Evolutionary conservation across 1,139 yeast species (phyloP).

Genomic region (Scheffersomyces insectosa): DNA sequence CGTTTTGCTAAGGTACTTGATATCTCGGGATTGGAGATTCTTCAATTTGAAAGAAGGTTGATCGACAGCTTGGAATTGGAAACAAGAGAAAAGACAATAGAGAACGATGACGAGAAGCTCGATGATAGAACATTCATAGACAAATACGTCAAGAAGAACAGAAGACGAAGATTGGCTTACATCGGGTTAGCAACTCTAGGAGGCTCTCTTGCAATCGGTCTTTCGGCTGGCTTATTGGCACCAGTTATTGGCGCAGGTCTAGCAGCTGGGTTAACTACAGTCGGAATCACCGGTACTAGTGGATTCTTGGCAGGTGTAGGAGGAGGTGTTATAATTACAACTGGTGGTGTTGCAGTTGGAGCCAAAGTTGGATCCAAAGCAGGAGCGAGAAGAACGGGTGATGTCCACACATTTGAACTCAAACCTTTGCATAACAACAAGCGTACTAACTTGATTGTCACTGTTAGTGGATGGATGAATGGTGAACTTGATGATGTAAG

Average conservation of each 20-base stretch:
- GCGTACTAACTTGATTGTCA: slow-evolving; percentile 82
- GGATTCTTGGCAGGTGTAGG: slow-evolving; percentile 96
- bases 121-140: slow-evolving; percentile 73
- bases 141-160: slow-evolving; percentile 63
- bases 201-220: slow-evolving; percentile 90
- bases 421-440: slow-evolving; percentile 90
- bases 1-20: slow-evolving; percentile 64
- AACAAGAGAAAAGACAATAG: slow-evolving; percentile 53
- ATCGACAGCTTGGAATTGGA: slow-evolving; percentile 90
- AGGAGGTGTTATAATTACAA: slow-evolving; percentile 91
- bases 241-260: slow-evolving; percentile 98
- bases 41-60: slow-evolving; percentile 87
- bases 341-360: slow-evolving; percentile 90
- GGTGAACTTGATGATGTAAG: slow-evolving; percentile 95
- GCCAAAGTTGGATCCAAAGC: slow-evolving; percentile 86
- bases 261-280: slow-evolving; percentile 94
- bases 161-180: slow-evolving; percentile 71
- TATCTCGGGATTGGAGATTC: slow-evolving; percentile 63
- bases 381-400: slow-evolving; percentile 84
- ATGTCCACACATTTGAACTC: slow-evolving; percentile 90
- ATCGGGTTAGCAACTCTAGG: slow-evolving; percentile 97
- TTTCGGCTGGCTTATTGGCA: slow-evolving; percentile 92
- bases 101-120: slow-evolving; percentile 69
- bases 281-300: slow-evolving; percentile 89
- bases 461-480: slow-evolving; percentile 98